Evolutionary conservation across 2,329 filamentous ascomycete species (phyloP), one percentile per base, ranked within the genome.

Genomic region (Alternaria incomplexa): DNA sequence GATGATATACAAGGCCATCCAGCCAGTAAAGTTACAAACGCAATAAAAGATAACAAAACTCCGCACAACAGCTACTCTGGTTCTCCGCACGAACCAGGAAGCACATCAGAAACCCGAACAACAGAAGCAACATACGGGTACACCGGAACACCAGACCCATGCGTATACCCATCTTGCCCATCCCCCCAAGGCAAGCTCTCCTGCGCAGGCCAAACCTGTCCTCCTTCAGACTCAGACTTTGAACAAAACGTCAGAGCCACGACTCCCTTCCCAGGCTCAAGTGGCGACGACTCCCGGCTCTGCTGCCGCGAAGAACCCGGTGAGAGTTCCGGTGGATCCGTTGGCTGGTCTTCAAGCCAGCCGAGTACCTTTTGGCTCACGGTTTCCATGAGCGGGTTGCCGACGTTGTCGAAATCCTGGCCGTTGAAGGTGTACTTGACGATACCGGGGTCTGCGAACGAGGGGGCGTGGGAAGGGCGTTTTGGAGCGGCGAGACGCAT

Each of bases 381-480:
- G 5, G 36, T 40, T 17, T 40, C 44, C 10, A 17, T 40, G 11
- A 43, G 13, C 1, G 17, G n/a, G 5, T 17, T 22, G 5, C 17
- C 30, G 1, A 5, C 7, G 10, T 30, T 22, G 9, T 17, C 22
- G 12, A n/a, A 30, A 17, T 17, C 25, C 28, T 48, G 51, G 5
- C 15, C 23, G 17, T 32, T 2, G 11, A 44, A 25, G 44, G 30
- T 61, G 17, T 50, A 48, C 15, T 17, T n/a, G 3, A 61, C 0
- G 17, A 61, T 61, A 28, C 44, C 58, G 8, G 52, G 32, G 22
- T 61, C 52, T 6, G 15, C 30, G 8, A 56, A 9, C 5, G 55
- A 20, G 13, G 58, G 32, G 4, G 30, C 44, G 13, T n/a, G n/a
- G 1, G 20, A 13, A 13, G 23, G 10, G 11, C 9, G 5, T 11